These are phyloP conservation scores for Cryphonectria nitschkei DNA, from an alignment of 2,329 filamentous ascomycete genomes.

Conservation along the genomic window DNA sequence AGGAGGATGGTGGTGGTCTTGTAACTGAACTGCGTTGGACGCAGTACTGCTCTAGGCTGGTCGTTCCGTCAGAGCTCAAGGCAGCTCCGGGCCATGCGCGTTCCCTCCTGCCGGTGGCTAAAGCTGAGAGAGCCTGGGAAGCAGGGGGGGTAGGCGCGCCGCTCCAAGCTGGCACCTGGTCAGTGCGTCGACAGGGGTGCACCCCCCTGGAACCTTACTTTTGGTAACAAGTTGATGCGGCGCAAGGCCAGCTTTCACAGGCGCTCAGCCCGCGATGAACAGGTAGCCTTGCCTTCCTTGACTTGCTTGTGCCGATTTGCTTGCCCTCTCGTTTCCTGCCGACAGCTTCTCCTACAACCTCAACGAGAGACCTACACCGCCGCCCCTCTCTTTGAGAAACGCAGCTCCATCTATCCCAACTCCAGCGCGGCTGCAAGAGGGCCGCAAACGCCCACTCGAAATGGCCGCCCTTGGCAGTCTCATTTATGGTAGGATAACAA, in stretches of 20 bases:
- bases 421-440: conserved; percentile 19
- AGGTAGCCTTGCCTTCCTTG: background rate
- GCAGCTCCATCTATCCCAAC: background rate
- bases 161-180: background rate
- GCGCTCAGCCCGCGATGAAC: background rate
- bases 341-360: background rate
- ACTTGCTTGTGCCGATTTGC: background rate
- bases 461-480: conserved; percentile 76
- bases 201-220: conserved; percentile 2
- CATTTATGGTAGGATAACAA: conserved; percentile 64
- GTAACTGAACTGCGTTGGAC: conserved; percentile 8
- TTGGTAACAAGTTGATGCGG: background rate
- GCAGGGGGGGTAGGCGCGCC: background rate
- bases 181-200: conserved; percentile 1
- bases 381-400: background rate
- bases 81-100: conserved; percentile 30
- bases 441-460: conserved; percentile 34
- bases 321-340: background rate
- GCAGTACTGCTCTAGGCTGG: conserved; percentile 11
- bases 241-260: conserved; percentile 12
- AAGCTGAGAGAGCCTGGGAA: conserved; percentile 1
- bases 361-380: background rate
- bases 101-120: conserved; percentile 25
- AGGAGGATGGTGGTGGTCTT: conserved; percentile 13
- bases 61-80: conserved; percentile 28